Conservation (phyloP, 164 flowering plant species). For the Vitis cinerea region DNA sequence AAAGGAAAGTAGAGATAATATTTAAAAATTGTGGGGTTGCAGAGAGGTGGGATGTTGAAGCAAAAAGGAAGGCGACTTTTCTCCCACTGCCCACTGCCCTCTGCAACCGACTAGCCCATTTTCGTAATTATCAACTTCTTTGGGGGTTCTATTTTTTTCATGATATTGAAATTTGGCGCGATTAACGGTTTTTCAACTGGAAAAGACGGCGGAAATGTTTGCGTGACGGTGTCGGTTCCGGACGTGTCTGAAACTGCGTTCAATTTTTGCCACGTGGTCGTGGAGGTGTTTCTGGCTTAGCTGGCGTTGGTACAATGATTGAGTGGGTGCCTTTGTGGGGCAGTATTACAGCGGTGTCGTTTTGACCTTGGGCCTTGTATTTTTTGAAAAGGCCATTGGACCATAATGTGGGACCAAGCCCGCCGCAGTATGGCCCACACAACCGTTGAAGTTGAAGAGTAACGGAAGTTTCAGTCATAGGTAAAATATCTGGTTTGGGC, state of each 20-base stretch:
- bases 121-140: neutral
- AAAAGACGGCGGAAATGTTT: neutral
- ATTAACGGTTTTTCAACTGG: slow-evolving; percentile 30
- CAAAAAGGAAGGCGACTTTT: slow-evolving; percentile 38
- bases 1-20: slow-evolving; percentile 1
- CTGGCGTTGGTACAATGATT: neutral
- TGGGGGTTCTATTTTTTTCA: neutral
- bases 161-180: slow-evolving; percentile 24
- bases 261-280: neutral
- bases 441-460: too few species aligned
- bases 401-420: too few species aligned
- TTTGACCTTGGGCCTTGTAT: too few species aligned
- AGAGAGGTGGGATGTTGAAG: slow-evolving; percentile 37
- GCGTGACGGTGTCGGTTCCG: neutral
- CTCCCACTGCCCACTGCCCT: slow-evolving; percentile 28
- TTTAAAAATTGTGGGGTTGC: slow-evolving; percentile 18
- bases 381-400: too few species aligned
- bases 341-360: too few species aligned
- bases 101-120: slow-evolving; percentile 6
- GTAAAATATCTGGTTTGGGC: too few species aligned
- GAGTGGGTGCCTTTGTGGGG: too few species aligned
- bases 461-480: too few species aligned
- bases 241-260: neutral
- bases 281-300: neutral
- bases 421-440: too few species aligned